These are phyloP conservation scores for Colletotrichum sp. DNA, from an alignment of 2,329 filamentous ascomycete species.

Conservation along the genomic window DNA sequence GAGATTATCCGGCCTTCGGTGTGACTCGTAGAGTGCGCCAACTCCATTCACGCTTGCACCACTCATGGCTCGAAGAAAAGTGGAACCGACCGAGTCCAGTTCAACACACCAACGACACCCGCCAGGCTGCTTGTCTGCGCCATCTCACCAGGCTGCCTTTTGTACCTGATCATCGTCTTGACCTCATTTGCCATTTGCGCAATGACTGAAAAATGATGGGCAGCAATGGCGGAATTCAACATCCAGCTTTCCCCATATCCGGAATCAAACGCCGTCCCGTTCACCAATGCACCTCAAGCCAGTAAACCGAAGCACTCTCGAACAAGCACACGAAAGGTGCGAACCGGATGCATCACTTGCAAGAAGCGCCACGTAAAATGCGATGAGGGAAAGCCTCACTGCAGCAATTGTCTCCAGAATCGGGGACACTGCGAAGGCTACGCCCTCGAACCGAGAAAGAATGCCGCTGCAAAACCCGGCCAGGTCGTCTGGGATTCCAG, in stretches of 20 bases:
- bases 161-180: neutral
- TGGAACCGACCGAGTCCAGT: neutral
- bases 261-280: neutral
- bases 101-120: neutral
- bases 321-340: constrained; percentile 21
- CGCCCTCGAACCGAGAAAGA: constrained; percentile 8
- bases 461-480: neutral
- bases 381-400: constrained; percentile 23
- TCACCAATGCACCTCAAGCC: neutral
- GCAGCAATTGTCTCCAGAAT: constrained; percentile 20
- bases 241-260: neutral
- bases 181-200: neutral
- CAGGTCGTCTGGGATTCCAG: constrained; percentile 30
- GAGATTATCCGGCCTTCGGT: neutral
- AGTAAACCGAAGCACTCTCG: constrained; percentile 18
- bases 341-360: constrained; percentile 23
- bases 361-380: constrained; percentile 24
- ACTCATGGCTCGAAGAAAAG: neutral
- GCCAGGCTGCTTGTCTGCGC: neutral
- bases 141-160: neutral
- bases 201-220: neutral
- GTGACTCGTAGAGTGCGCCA: neutral
- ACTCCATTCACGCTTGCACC: neutral
- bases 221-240: neutral
- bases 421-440: constrained; percentile 23